Evolutionary conservation across 306 rosid species (phyloP).

Genomic region (Malus sieversii): DNA sequence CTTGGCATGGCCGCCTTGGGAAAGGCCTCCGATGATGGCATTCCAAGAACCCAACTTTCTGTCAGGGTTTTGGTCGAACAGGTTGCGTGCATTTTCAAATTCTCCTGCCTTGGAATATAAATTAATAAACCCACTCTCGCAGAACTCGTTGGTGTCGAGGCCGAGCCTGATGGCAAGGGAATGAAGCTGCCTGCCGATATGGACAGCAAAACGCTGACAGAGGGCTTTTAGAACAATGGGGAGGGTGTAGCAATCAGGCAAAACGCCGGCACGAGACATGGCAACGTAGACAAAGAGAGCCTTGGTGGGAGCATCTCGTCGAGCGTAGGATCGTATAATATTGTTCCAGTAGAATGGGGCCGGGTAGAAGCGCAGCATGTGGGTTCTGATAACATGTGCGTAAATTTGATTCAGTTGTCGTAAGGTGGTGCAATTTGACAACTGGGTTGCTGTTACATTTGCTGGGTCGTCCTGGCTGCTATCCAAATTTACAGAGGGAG

Average conservation of each 20-base stretch:
- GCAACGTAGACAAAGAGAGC: constrained; percentile 35
- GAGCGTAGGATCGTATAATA: constrained; percentile 47
- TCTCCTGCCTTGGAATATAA: constrained; percentile 57
- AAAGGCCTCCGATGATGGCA: constrained; percentile 51
- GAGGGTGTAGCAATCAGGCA: constrained; percentile 58
- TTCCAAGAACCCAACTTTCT: constrained; percentile 79
- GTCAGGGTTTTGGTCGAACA: constrained; percentile 61
- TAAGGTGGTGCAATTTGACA: constrained; percentile 25
- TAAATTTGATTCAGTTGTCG: constrained; percentile 29
- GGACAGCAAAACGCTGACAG: constrained; percentile 26
- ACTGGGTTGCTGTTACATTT: constrained; percentile 19
- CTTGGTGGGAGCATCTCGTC: constrained; percentile 36
- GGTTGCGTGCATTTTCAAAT: constrained; percentile 38
- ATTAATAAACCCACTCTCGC: constrained; percentile 56
- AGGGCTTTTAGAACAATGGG: constrained; percentile 58
- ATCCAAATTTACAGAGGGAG: not conserved
- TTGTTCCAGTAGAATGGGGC: constrained; percentile 65
- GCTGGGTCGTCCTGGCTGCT: constrained; percentile 11
- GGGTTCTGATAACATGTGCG: constrained; percentile 39
- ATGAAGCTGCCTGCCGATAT: constrained; percentile 52
- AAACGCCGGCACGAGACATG: constrained; percentile 44
- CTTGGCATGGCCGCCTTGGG: constrained; percentile 47
- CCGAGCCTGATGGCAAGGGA: constrained; percentile 47
- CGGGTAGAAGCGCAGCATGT: constrained; percentile 28
- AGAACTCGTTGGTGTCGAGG: constrained; percentile 46